phyloP scores from a whole-genome alignment of 169 alveolate genomes.

The Eimeria nieschulzi region DNA sequence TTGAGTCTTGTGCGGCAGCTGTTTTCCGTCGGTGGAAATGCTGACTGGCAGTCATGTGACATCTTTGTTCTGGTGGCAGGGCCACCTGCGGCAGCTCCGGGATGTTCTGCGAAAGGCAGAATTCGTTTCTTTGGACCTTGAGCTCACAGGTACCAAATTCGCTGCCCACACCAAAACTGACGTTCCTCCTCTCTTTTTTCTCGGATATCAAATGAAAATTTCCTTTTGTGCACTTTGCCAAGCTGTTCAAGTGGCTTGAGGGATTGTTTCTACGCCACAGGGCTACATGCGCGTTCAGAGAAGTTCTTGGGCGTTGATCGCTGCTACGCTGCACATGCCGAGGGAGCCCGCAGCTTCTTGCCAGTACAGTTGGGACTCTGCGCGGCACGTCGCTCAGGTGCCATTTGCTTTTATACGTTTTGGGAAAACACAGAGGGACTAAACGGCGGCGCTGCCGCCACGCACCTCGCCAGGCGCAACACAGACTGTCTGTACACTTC shows the following conservation, averaged over 20 bases:
- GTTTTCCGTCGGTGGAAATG: neutral
- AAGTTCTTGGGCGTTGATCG: slow-evolving; percentile 86
- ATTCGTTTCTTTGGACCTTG: slow-evolving; percentile 68
- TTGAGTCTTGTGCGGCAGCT: too few species aligned
- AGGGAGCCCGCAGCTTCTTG: slow-evolving; percentile 87
- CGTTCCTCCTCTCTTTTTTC: neutral
- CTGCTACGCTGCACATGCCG: slow-evolving; percentile 89
- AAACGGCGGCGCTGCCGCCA: too few species aligned
- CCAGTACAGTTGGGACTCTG: slow-evolving; percentile 91
- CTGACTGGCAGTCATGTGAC: neutral
- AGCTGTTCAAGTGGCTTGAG: too few species aligned
- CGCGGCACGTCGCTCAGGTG: slow-evolving; percentile 80
- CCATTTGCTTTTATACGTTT: neutral
- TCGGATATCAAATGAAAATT: neutral
- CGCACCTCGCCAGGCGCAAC: too few species aligned
- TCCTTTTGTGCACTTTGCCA: neutral
- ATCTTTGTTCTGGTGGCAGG: slow-evolving; percentile 15
- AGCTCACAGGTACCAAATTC: slow-evolving; percentile 51
- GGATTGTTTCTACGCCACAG: too few species aligned
- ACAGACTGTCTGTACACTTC: too few species aligned
- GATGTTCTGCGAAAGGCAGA: slow-evolving; percentile 50
- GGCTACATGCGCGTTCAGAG: slow-evolving; percentile 51
- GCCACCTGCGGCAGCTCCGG: slow-evolving; percentile 35
- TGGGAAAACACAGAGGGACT: too few species aligned
- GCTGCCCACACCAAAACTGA: too few species aligned